A percentile compares a stretch with the other conserved stretches of the same genome.
Conservation (phyloP, 352 stramenopile species). For the Phytophthora fragariaefolia region DNA sequence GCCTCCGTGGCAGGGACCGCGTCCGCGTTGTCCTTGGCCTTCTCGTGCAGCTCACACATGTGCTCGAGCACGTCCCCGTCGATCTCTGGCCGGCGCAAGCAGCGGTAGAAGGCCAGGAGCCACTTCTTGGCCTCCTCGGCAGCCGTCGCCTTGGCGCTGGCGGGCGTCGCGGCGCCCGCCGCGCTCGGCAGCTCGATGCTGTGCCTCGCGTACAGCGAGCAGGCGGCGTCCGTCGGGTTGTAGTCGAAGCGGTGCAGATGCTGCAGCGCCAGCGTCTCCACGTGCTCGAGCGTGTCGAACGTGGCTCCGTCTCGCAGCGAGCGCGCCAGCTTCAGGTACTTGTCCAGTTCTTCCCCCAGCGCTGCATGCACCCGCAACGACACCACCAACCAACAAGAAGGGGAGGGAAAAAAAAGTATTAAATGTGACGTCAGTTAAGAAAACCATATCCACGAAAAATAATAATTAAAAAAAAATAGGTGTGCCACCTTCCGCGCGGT, state of each 20-base stretch:
- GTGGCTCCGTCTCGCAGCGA: slow-evolving; percentile 79
- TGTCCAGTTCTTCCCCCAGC: slow-evolving; percentile 70
- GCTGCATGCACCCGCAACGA: too few species aligned
- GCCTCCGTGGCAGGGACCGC: slow-evolving; percentile 53
- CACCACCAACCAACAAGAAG: slow-evolving; percentile 7
- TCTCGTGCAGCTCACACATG: slow-evolving; percentile 52
- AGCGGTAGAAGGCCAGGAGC: slow-evolving; percentile 71
- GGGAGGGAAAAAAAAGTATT: too few species aligned
- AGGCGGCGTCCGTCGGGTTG: slow-evolving; percentile 78
- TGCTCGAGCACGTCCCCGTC: slow-evolving; percentile 44
- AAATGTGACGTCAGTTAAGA: too few species aligned
- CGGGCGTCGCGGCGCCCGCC: slow-evolving; percentile 4
- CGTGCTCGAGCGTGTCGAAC: slow-evolving; percentile 83
- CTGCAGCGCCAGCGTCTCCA: slow-evolving; percentile 72
- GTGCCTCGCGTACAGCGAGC: slow-evolving; percentile 81
- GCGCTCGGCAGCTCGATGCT: slow-evolving; percentile 74
- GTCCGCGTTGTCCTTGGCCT: slow-evolving; percentile 34
- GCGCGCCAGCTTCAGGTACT: slow-evolving; percentile 80
- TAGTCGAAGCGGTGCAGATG: slow-evolving; percentile 87
- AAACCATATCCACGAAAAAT: slow-evolving; percentile 6
- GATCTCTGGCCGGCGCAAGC: slow-evolving; percentile 51
- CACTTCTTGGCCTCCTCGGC: slow-evolving; percentile 64
- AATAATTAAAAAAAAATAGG: slow-evolving; percentile 4
- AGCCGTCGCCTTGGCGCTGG: slow-evolving; percentile 21
- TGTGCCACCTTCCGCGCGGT: slow-evolving; percentile 61